Base-by-base conservation (phyloP, 352 stramenopile species). In the Sclerospora graminicola region DNA sequence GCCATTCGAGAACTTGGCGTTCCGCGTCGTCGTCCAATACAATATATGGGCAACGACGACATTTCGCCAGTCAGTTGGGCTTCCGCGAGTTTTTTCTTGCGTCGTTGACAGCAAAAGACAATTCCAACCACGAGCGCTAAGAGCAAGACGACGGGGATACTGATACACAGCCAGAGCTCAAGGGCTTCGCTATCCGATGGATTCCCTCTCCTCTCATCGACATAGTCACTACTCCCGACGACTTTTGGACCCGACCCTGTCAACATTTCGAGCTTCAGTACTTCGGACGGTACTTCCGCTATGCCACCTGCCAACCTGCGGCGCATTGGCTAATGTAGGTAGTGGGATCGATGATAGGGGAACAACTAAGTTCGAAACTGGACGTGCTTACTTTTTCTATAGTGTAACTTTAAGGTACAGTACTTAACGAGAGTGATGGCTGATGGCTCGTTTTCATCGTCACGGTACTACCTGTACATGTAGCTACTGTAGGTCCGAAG, bases 111-210 rank as follows among this genome's bases (percentile, higher is more conserved):
- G 23, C 33, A 61, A 30, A 63, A 57, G 14, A 47, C 59, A 41
- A 67, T 48, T 36, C 39, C 41, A 13, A 63, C 48, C 1, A 42
- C 7, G 28, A 60, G 54, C 2, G 33, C 18, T n/a, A 67, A 18
- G 0, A 63, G 36, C 10, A 60, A 10, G 2, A 63, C 26, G 8
- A 60, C n/a, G 4, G 57, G 52, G 40, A 63, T 54, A 28, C 57
- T 60, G 24, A 66, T 63, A 15, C 57, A 60, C 5, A 66, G 40
- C 57, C 57, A 66, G 2, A 66, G 10, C 33, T 45, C 48, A 5
- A 66, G 20, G 0, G 48, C 37, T 18, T 34, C 39, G 38, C 54
- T 43, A 11, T 66, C 43, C 4, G 23, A 29, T 34, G 11, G 6
- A 26, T 20, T 24, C 16, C 6, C 23, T 8, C 7, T n/a, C 15